phyloP scores from a whole-genome alignment of 768 basidiomycete genomes.

The Auricularia sp. region DNA sequence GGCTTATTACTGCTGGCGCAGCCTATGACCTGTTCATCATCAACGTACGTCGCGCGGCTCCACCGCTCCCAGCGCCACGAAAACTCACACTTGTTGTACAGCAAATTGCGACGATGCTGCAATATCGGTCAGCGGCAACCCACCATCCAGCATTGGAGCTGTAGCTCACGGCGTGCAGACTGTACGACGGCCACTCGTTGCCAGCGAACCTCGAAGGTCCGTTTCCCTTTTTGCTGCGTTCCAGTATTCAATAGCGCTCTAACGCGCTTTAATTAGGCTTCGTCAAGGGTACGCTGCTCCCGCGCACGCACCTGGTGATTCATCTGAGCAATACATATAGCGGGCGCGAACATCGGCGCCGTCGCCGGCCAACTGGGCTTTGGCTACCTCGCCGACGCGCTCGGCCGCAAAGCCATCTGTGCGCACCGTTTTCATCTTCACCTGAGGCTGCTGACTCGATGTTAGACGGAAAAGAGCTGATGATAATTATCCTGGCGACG shows the following conservation, averaged over 20 bases:
- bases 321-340: neutral
- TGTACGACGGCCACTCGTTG: slow-evolving; percentile 42
- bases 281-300: slow-evolving; percentile 28
- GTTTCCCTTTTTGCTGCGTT: neutral
- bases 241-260: neutral
- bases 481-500: slow-evolving; percentile 71
- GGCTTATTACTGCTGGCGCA: no score
- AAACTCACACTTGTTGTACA: neutral
- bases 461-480: slow-evolving; percentile 66
- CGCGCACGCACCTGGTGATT: neutral
- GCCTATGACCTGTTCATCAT: slow-evolving; percentile 67
- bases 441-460: neutral
- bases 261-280: slow-evolving; percentile 23
- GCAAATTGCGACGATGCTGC: slow-evolving; percentile 6
- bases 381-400: slow-evolving; percentile 56
- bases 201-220: slow-evolving; percentile 42
- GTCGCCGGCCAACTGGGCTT: slow-evolving; percentile 61
- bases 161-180: slow-evolving; percentile 55
- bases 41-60: slow-evolving; percentile 33
- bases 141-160: slow-evolving; percentile 27
- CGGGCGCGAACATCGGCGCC: slow-evolving; percentile 54
- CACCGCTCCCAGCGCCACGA: neutral
- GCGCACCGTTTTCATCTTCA: slow-evolving; percentile 11
- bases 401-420: slow-evolving; percentile 65
- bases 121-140: neutral